A percentile compares a stretch with the other conserved stretches of the same genome.
Conservation (phyloP, 2,329 filamentous ascomycete genomes). For the Canariomyces notabilis region DNA sequence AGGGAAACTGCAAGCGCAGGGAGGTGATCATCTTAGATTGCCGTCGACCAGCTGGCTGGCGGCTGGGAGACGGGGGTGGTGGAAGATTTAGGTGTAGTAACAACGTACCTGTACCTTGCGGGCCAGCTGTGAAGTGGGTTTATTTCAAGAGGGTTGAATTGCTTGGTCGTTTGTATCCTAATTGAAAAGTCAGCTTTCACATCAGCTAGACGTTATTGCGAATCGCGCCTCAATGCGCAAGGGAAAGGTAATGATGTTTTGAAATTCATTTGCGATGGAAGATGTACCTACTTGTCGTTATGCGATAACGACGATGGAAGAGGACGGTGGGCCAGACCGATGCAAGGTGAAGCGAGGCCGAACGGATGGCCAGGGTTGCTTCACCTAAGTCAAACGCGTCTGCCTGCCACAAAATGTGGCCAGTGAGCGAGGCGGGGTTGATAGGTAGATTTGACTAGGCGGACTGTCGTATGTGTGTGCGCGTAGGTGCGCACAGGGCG, state of each 20-base stretch:
- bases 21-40: background rate
- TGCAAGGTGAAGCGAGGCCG: conserved; percentile 1
- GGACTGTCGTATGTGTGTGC: too few species aligned
- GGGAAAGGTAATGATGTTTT: background rate
- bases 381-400: too few species aligned
- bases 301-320: background rate
- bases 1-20: background rate
- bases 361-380: background rate
- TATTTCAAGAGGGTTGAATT: background rate
- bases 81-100: too few species aligned
- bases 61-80: background rate
- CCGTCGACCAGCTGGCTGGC: background rate
- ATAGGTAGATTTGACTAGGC: conserved; percentile 11
- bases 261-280: background rate
- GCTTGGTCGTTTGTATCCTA: background rate
- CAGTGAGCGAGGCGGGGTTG: conserved; percentile 14
- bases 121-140: background rate
- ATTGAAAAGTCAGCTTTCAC: background rate
- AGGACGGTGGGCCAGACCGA: background rate
- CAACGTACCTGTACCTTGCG: background rate
- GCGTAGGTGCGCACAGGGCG: conserved; percentile 19
- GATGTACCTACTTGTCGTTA: background rate
- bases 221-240: background rate
- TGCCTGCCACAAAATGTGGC: conserved; percentile 15
- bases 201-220: background rate